A percentile compares a stretch with the other conserved stretches of the same genome.
phyloP scores from a whole-genome alignment of 257 asterid species.

The Gardenia jasminoides region DNA sequence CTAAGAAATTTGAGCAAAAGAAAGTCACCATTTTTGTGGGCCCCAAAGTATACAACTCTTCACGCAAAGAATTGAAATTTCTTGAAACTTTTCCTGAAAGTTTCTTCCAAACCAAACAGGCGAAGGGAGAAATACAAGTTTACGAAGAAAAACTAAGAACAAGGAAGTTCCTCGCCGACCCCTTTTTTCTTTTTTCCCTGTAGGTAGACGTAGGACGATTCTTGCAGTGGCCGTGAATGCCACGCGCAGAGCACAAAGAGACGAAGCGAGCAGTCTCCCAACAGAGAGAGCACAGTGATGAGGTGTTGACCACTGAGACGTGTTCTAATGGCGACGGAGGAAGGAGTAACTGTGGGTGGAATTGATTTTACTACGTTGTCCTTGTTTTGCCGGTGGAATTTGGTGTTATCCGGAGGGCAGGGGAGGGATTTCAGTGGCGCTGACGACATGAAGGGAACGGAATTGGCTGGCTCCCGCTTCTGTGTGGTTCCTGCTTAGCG shows the following conservation, averaged over 20 bases:
- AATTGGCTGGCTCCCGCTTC: background rate
- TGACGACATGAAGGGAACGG: background rate
- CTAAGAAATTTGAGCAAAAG: background rate
- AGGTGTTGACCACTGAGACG: constrained; percentile 10
- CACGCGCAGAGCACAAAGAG: background rate
- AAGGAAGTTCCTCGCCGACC: background rate
- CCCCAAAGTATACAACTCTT: background rate
- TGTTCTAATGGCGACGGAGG: background rate
- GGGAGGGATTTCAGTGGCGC: background rate
- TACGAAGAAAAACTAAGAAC: background rate
- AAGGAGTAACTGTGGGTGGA: background rate
- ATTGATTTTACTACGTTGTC: background rate
- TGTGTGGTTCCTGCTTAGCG: background rate
- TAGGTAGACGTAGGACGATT: background rate
- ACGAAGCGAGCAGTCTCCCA: background rate
- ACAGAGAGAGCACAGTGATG: background rate
- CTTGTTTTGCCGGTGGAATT: background rate
- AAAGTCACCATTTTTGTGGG: background rate
- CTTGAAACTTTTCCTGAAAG: background rate
- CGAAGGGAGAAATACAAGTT: background rate
- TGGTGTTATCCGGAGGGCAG: constrained; percentile 5
- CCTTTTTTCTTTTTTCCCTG: too few relatives aligned
- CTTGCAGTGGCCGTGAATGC: constrained; percentile 20
- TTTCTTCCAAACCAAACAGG: constrained; percentile 9
- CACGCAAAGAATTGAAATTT: background rate